Evolutionary conservation across 192 early-diverging fungal species (phyloP).

Genomic region (Phlyctochytrium planicorne): DNA sequence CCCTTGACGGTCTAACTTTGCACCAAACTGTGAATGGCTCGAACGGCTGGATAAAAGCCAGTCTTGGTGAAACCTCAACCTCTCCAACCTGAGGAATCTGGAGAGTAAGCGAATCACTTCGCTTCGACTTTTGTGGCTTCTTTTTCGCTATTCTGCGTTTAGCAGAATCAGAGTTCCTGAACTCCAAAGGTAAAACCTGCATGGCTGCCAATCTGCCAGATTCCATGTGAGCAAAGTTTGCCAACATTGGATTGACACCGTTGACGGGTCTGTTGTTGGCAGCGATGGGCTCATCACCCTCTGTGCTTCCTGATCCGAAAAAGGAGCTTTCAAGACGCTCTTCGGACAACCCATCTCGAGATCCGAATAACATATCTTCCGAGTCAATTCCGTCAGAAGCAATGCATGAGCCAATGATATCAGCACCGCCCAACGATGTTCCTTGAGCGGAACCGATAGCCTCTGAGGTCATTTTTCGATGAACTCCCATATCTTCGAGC

Average conservation of each 20-base stretch:
- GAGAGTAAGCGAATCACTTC: background rate
- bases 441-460: background rate
- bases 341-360: background rate
- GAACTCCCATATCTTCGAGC: slow-evolving; percentile 24
- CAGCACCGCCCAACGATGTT: background rate
- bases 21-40: slow-evolving; percentile 17
- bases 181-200: background rate
- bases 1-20: slow-evolving; percentile 26
- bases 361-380: background rate
- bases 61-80: slow-evolving; percentile 22
- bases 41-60: slow-evolving; percentile 24
- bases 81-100: slow-evolving; percentile 4
- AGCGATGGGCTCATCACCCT: background rate
- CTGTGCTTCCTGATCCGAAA: background rate
- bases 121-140: background rate
- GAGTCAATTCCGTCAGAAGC: slow-evolving; percentile 31
- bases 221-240: background rate
- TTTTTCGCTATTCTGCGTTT: background rate
- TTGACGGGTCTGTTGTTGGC: no score
- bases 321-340: background rate
- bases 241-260: background rate
- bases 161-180: background rate
- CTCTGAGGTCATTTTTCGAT: slow-evolving; percentile 3
- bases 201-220: background rate
- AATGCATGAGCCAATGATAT: slow-evolving; percentile 18